Percentiles rank a stretch among this genome's conserved stretches.
Conservation (phyloP, 2,329 filamentous ascomycete species). For the Tolypocladium tundrense region DNA sequence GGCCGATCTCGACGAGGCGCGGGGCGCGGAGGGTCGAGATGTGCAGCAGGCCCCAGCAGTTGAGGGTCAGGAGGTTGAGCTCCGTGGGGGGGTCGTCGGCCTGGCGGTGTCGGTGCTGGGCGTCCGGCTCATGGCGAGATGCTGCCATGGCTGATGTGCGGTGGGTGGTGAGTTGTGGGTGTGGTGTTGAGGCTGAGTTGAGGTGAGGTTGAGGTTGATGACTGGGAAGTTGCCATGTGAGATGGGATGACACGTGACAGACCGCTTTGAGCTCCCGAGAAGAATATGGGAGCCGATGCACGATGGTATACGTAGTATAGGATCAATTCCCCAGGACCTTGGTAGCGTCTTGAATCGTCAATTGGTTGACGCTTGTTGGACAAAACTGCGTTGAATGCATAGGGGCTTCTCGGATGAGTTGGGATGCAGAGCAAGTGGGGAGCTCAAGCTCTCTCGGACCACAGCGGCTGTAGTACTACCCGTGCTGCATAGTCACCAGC, state of each 20-base stretch:
- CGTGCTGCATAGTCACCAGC: no score
- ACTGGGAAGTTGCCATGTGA: not conserved
- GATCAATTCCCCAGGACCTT: no score
- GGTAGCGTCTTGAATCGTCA: not conserved
- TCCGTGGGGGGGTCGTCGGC: slow-evolving; percentile 31
- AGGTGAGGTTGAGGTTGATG: not conserved
- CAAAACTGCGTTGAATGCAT: not conserved
- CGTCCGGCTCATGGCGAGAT: not conserved
- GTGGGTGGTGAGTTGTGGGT: not conserved
- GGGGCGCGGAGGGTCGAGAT: slow-evolving; percentile 68
- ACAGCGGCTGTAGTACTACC: no score
- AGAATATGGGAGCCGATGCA: not conserved
- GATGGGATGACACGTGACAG: not conserved
- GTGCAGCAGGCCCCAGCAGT: slow-evolving; percentile 94
- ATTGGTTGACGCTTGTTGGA: not conserved
- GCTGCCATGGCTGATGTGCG: not conserved
- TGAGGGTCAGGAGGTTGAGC: slow-evolving; percentile 77
- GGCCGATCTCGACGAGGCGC: slow-evolving; percentile 75
- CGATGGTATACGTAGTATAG: not conserved
- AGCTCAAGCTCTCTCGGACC: no score
- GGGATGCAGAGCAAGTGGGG: not conserved
- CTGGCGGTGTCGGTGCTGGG: not conserved
- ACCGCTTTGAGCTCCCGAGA: not conserved
- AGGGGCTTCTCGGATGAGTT: not conserved
- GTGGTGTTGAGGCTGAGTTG: not conserved